Percentiles rank a stretch among this genome's conserved stretches.
phyloP scores from a whole-genome alignment of 768 basidiomycete species.

The Psilocybe subaeruginosa region DNA sequence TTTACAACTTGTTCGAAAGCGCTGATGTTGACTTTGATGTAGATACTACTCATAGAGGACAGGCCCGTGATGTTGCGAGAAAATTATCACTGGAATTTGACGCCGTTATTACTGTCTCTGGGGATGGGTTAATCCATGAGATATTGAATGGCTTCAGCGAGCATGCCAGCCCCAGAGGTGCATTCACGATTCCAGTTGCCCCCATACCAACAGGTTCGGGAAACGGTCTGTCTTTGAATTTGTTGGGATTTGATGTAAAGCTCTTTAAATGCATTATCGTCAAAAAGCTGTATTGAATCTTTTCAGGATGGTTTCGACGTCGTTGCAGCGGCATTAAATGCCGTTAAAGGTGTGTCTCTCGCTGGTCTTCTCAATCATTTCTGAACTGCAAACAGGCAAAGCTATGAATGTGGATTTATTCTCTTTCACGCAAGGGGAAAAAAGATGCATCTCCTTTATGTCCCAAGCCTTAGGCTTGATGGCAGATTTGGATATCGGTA shows the following conservation, averaged over 20 bases:
- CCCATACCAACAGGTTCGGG: conserved; percentile 86
- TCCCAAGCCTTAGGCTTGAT: conserved; percentile 82
- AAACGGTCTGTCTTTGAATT: conserved; percentile 74
- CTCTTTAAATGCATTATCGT: not conserved
- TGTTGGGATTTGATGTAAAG: conserved; percentile 66
- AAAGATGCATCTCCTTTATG: conserved; percentile 76
- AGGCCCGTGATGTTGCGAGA: conserved; percentile 69
- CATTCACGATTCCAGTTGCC: conserved; percentile 69
- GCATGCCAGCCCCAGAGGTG: conserved; percentile 59
- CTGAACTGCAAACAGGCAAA: conserved; percentile 45
- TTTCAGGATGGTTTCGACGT: conserved; percentile 70
- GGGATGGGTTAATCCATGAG: conserved; percentile 86
- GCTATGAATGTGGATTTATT: conserved; percentile 80
- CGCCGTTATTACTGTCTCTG: conserved; percentile 75
- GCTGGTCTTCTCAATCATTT: not conserved
- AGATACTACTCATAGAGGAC: conserved; percentile 68
- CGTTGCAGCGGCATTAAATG: conserved; percentile 74
- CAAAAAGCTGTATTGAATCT: conserved; percentile 3
- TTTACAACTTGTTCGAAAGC: not conserved
- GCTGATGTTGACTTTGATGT: conserved; percentile 3
- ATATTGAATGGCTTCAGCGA: conserved; percentile 81
- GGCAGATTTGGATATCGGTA: conserved; percentile 85
- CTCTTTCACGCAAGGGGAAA: conserved; percentile 71
- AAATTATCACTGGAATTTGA: conserved; percentile 58
- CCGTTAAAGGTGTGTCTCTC: conserved; percentile 65